Evolutionary conservation across 352 stramenopile genomes (phyloP), one percentile per base, ranked within the genome.

Genomic region (Pythium graminicola): DNA sequence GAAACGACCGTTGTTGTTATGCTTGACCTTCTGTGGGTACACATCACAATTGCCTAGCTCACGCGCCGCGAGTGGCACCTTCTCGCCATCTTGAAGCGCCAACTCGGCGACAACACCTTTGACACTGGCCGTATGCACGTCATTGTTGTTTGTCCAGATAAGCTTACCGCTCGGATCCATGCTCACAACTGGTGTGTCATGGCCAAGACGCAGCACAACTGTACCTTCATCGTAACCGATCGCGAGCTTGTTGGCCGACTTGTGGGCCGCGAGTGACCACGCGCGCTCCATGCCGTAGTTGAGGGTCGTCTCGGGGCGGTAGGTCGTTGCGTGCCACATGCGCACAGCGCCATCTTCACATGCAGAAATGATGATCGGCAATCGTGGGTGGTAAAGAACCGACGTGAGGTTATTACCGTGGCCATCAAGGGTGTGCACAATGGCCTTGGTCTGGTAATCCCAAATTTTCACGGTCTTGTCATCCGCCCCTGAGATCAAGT

Each of bases 391-490:
- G 81, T 99, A 99, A 53, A 98, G 69, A 27, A 99, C 97, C 0
- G 90, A 75, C 54, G 94, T 97, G 32, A 99, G 81, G 81, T 99
- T 99, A 69, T 99, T 96, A n/a, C 86, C 89, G 72, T 99, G 97
- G 33, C 97, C 97, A 41, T 99, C 96, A 17, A 99, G 81, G 28
- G 93, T 98, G 72, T 99, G 96, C 17, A 99, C 92, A 59, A 98
- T 98, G n/a, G 88, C 95, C 71, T 99, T 99, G 9, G 97, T 99
- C 85, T 99, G 85, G 80, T 99, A 99, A 74, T 99, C 97, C 96
- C 97, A 99, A 58, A 99, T 97, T 64, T 98, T 98, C 28, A 99
- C 89, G 9, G 93, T 98, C 35, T 92, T 89, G 77, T 98, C 84
- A 65, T 99, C 96, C 4, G 95, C 89, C 17, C 95, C 96, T 16